Percentiles rank a stretch among this genome's conserved stretches.
These are phyloP conservation scores for Jackrogersella multiformis DNA, from an alignment of 495 filamentous ascomycete species.

Conservation along the genomic window DNA sequence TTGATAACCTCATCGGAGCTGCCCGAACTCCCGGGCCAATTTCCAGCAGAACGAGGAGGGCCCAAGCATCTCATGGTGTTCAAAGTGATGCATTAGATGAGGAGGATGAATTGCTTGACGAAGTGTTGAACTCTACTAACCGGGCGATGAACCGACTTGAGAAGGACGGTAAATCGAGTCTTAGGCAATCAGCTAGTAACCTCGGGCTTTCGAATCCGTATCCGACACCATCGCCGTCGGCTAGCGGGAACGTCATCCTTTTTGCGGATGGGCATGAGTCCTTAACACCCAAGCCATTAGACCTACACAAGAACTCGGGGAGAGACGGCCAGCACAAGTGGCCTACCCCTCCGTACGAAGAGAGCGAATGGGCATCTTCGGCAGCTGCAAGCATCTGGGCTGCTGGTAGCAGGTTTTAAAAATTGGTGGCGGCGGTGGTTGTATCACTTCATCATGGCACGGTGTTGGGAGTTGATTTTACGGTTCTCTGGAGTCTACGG, in stretches of 20 bases:
- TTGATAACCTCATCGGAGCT: conserved; percentile 68
- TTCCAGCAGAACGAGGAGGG: conserved; percentile 84
- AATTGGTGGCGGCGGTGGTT: conserved; percentile 34
- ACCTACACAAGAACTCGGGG: conserved; percentile 60
- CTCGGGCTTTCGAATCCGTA: conserved; percentile 79
- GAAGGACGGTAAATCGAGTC: conserved; percentile 58
- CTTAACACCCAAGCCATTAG: conserved; percentile 65
- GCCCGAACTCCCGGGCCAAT: conserved; percentile 68
- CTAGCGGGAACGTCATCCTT: conserved; percentile 75
- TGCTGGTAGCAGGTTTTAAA: conserved; percentile 65
- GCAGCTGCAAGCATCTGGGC: conserved; percentile 80
- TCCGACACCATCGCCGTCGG: conserved; percentile 89
- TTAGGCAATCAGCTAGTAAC: conserved; percentile 66
- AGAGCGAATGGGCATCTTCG: conserved; percentile 87
- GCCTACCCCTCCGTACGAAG: conserved; percentile 94
- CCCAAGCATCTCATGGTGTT: conserved; percentile 77
- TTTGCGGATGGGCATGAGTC: conserved; percentile 73
- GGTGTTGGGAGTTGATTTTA: conserved; percentile 42
- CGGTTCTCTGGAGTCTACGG: conserved; percentile 39
- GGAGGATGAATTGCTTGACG: conserved; percentile 93
- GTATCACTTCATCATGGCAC: conserved; percentile 43
- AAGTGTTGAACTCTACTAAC: conserved; percentile 66
- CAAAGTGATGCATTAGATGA: conserved; percentile 95
- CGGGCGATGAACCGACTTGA: conserved; percentile 61
- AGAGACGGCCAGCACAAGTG: conserved; percentile 71